Evolutionary conservation across 1,139 yeast genomes (phyloP), one percentile per base, ranked within the genome.

Genomic region (Kurtzmaniella quercitrusa): DNA sequence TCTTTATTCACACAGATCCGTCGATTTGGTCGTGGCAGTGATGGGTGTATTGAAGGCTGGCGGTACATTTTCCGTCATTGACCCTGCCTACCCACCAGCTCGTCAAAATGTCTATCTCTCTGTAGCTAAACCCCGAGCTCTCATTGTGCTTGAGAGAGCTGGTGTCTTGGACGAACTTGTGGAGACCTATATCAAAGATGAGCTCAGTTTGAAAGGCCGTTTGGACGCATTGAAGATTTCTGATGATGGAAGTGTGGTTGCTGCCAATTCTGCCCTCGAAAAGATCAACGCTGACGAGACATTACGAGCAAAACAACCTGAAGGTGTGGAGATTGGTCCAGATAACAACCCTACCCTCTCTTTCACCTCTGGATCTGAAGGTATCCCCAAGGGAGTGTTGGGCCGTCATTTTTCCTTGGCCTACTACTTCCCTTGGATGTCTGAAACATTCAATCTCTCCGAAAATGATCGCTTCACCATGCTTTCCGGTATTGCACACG

Each of bases 401-500:
- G 99, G 99, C 39, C 87, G 99, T 68, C 98, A 94, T 61, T 94
- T 83, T 64, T 91, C 98, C 1, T 74, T 93, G 51, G 96, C 98
- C 1, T 93, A 94, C 69, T 93, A 93, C 65, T 93, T 93, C 77
- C 96, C 96, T 34, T 93, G 99, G 99, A 93, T 93, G 99, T 77
- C 97, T 15, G 66, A 87, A 60, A 78, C 83, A 44, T 93, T 94
- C 59, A 80, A 82, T 38, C 75, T 93, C 41, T 77, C 86, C 31
- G 86, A 79, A 46, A 77, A 82, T 38, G 98, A 94, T 66, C 85
- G 76, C 60, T 93, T 93, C 69, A 94, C 99, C 19, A 93, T 93
- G 99, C 77, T 93, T 48, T 87, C 96, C 23, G 99, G 99, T 59
- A 93, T 93, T 63, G 99, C 99, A 0, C 99, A 93, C 62, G 99